Base-by-base conservation (phyloP, 805 yeast species). In the Candida andamanensis region DNA sequence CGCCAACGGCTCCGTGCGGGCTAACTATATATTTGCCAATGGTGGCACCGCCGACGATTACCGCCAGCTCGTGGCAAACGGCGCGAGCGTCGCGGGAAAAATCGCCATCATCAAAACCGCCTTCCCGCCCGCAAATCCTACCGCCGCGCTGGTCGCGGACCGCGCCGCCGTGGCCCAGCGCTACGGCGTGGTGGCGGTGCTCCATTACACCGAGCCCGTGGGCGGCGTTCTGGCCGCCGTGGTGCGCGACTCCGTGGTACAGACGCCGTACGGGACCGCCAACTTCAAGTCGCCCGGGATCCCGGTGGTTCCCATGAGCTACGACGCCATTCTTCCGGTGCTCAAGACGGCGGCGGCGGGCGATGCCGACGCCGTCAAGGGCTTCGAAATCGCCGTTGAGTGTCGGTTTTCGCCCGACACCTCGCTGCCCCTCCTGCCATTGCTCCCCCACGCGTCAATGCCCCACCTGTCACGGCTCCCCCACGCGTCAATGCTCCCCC, bases 41-140 rank as follows among this genome's bases (percentile, higher is more conserved):
- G 41, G 46, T n/a, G 70, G 67, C 4, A 30, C 44, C 2, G 37
- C 40, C 2, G 46, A 44, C 2, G 71, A 65, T 32, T 60, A 50
- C 28, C 38, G 35, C 4, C 24, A 42, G 3, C 36, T 63, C 17
- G 14, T 26, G 9, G 33, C 44, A 8, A 38, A 51, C 20, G 45
- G 45, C 1, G 39, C 56, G 12, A 33, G 37, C 13, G 39, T 56
- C 1, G 29, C 30, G 5, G 51, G 44, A 12, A 58, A 52, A 32
- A 51, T 62, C 19, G 62, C 54, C 11, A 47, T 65, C 8, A 49
- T 58, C 6, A 42, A 44, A 27, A 39, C 50, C 0, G n/a, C n/a
- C n/a, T n/a, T n/a, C n/a, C n/a, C n/a, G n/a, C n/a, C n/a, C n/a
- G n/a, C n/a, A n/a, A 6, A 11, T 7, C 21, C 21, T 3, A 19